Conservation (phyloP, 1,139 yeast genomes). For the Geotrichum carabidarum region DNA sequence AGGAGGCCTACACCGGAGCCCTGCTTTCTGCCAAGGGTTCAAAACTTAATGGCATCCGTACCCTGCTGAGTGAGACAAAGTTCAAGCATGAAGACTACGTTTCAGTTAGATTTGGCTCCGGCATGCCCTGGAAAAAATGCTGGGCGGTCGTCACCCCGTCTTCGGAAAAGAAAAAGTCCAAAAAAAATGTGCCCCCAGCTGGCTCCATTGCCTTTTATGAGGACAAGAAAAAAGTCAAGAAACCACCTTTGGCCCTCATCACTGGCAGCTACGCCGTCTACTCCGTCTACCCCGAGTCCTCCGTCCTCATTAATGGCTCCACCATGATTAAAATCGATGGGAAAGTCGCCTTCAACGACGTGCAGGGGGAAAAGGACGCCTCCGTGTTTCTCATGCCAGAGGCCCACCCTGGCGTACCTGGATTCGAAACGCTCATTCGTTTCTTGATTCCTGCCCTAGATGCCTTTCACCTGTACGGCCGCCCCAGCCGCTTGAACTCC, state of each 20-base stretch:
- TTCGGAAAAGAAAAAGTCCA: constrained; percentile 36
- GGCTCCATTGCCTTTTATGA: constrained; percentile 42
- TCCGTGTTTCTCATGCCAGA: constrained; percentile 95
- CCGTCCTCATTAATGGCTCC: constrained; percentile 72
- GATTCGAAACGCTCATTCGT: constrained; percentile 87
- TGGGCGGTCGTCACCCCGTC: constrained; percentile 86
- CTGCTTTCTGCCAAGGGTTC: constrained; percentile 83
- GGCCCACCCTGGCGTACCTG: constrained; percentile 86
- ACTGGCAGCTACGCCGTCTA: constrained; percentile 67
- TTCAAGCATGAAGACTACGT: constrained; percentile 93
- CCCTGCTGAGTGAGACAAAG: constrained; percentile 77
- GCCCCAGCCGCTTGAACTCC: constrained; percentile 84
- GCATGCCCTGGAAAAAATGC: constrained; percentile 97
- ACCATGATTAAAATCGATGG: constrained; percentile 90
- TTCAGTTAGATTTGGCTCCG: constrained; percentile 87
- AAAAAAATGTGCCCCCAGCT: constrained; percentile 37
- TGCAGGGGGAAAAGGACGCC: constrained; percentile 61
- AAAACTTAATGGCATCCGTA: constrained; percentile 75
- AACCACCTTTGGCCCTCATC: constrained; percentile 74
- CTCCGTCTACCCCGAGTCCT: constrained; percentile 89
- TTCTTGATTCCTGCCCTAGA: constrained; percentile 82
- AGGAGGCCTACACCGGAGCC: constrained; percentile 95
- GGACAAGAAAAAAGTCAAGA: constrained; percentile 48
- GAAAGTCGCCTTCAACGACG: constrained; percentile 56
- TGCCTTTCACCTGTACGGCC: constrained; percentile 81